Conservation (phyloP, 2,329 filamentous ascomycete genomes). For the Coniella lustricola region DNA sequence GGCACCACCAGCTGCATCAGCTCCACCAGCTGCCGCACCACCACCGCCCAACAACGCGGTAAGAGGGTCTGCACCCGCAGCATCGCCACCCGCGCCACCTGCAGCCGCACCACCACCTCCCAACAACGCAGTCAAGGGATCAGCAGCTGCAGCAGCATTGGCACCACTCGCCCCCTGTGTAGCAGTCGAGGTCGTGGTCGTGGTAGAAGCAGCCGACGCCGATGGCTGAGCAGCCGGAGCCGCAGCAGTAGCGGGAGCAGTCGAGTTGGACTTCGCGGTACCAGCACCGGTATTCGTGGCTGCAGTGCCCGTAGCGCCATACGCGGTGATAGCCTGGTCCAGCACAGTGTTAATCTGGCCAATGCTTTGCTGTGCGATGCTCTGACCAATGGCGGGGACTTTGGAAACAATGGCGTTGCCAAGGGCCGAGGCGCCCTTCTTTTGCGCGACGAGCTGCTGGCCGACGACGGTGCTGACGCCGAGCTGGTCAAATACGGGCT, state of each 20-base stretch:
- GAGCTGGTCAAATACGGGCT: slow-evolving; percentile 22
- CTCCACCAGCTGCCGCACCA: neutral
- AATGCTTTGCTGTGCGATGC: slow-evolving; percentile 23
- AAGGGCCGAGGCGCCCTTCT: slow-evolving; percentile 26
- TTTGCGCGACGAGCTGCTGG: slow-evolving; percentile 21
- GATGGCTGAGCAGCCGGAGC: neutral
- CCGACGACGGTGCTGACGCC: slow-evolving; percentile 21
- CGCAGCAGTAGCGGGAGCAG: neutral
- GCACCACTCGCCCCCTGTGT: neutral
- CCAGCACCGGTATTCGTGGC: neutral
- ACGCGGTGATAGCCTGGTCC: slow-evolving; percentile 19
- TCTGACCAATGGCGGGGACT: slow-evolving; percentile 22
- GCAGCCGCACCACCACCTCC: neutral
- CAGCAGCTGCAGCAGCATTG: neutral
- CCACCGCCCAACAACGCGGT: neutral
- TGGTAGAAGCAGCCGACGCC: neutral
- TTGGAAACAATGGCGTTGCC: slow-evolving; percentile 23
- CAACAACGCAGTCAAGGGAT: too few relatives aligned
- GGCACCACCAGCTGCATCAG: neutral
- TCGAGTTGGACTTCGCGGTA: neutral
- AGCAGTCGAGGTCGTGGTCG: neutral
- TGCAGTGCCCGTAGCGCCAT: slow-evolving; percentile 1
- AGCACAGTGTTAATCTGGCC: slow-evolving; percentile 20
- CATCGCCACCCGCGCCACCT: neutral
- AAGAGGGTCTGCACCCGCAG: neutral